Evolutionary conservation across 192 early-diverging fungal genomes (phyloP), one percentile per base, ranked within the genome.

Genomic region (Backusella luteola): DNA sequence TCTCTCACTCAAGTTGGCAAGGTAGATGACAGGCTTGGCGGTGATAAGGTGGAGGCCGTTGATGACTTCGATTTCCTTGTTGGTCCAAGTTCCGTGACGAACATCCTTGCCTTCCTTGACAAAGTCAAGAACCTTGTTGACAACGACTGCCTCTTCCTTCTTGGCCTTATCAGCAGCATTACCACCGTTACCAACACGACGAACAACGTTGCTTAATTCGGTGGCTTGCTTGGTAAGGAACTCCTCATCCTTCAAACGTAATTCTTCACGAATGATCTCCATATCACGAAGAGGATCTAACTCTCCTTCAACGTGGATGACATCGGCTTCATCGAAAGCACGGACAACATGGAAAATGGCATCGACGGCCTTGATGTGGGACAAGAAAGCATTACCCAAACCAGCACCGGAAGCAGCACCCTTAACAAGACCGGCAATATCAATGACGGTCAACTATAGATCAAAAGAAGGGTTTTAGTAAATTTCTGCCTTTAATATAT

Each of bases 351-450:
- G 94, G 85, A 90, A 96, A 74, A 95, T 92, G 14, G 91, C 94
- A 82, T 95, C 93, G 1, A 95, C 94, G 29, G 94, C 89, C 49
- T 87, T 85, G 71, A 99, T 94, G 84, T 99, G 93, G 21, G 92
- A 92, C 88, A 99, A 86, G 88, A 99, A 99, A 71, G 93, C 93
- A 76, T 99, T 99, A 71, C 98, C 94, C 44, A 95, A 85, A 32
- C 94, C 94, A 52, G 88, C 90, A 38, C 94, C 94, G 12, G 86
- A 83, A 17, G 92, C 80, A 36, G 94, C 94, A 73, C 95, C 95
- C 85, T 95, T 97, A n/a, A 99, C 96, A 46, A 99, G 87, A 23
- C 98, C 98, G 75, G 98, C 98, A 87, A 99, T 99, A 85, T 99
- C 98, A 73, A 94, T 96, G 44, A 96, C 92, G 4, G 96, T 95